Conservation (phyloP, 768 basidiomycete genomes). For the Tulasnella sp. region DNA sequence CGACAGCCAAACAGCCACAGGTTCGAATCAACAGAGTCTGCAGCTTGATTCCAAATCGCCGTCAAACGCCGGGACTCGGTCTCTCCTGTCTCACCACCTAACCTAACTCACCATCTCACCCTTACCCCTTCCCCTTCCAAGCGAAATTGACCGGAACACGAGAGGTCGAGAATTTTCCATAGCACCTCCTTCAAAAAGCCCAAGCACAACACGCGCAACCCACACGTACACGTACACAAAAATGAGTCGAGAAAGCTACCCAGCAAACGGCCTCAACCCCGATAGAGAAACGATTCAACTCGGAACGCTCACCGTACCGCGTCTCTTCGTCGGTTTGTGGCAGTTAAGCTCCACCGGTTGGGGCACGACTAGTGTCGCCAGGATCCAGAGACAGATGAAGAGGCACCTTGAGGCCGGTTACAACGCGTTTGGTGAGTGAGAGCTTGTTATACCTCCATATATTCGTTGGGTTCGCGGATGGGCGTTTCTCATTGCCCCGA, state of each 20-base stretch:
- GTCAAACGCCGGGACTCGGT: neutral
- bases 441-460: neutral
- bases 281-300: slow-evolving; percentile 43
- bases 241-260: neutral
- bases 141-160: neutral
- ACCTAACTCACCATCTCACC: neutral
- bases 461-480: neutral
- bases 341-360: slow-evolving; percentile 82
- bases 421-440: slow-evolving; percentile 47
- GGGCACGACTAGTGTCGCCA: slow-evolving; percentile 66
- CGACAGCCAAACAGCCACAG: neutral
- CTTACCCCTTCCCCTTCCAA: neutral
- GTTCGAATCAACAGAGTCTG: neutral
- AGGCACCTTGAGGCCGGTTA: slow-evolving; percentile 59
- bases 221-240: neutral
- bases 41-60: neutral
- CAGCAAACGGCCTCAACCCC: neutral
- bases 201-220: neutral
- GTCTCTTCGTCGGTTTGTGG: slow-evolving; percentile 78
- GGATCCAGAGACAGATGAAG: slow-evolving; percentile 64
- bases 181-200: neutral
- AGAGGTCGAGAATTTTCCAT: neutral
- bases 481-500: neutral
- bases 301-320: slow-evolving; percentile 53
- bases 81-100: neutral